Evolutionary conservation across 73 alveolate species (phyloP).

Genomic region (Paramecium pentaurelia): DNA sequence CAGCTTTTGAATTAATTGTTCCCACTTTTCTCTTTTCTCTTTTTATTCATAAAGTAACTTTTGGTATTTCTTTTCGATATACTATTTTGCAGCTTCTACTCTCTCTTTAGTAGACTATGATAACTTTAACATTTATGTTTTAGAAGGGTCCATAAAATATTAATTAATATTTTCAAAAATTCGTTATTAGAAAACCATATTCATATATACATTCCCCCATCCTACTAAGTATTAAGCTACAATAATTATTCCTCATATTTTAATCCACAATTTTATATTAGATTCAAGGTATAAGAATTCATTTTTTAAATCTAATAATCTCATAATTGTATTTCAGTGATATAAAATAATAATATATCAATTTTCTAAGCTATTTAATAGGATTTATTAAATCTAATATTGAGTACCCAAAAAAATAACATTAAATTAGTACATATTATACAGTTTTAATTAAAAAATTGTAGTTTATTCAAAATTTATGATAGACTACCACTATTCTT

Average conservation of each 20-base stretch:
- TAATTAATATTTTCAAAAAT: background rate
- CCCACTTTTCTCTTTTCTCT: constrained; percentile 65
- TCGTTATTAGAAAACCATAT: background rate
- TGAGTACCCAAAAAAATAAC: too few species aligned
- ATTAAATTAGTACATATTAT: too few species aligned
- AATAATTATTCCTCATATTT: too few species aligned
- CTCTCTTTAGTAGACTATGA: constrained; percentile 34
- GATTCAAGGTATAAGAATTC: too few species aligned
- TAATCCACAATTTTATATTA: background rate
- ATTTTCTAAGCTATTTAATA: too few species aligned
- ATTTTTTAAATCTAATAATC: too few species aligned
- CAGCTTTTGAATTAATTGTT: constrained; percentile 57
- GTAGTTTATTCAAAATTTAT: background rate
- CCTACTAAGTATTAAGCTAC: background rate
- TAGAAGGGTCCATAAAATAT: constrained; percentile 13
- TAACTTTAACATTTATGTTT: background rate
- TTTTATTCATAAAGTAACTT: constrained; percentile 29
- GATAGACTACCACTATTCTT: background rate
- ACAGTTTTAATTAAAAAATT: background rate
- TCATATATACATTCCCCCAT: background rate
- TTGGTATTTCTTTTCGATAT: constrained; percentile 53
- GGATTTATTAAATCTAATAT: too few species aligned
- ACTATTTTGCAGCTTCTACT: constrained; percentile 48
- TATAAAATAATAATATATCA: too few species aligned
- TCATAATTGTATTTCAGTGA: too few species aligned